A percentile compares a stretch with the other conserved stretches of the same genome.
phyloP scores from a whole-genome alignment of 306 rosid genomes.

The Cicer cuneatum region DNA sequence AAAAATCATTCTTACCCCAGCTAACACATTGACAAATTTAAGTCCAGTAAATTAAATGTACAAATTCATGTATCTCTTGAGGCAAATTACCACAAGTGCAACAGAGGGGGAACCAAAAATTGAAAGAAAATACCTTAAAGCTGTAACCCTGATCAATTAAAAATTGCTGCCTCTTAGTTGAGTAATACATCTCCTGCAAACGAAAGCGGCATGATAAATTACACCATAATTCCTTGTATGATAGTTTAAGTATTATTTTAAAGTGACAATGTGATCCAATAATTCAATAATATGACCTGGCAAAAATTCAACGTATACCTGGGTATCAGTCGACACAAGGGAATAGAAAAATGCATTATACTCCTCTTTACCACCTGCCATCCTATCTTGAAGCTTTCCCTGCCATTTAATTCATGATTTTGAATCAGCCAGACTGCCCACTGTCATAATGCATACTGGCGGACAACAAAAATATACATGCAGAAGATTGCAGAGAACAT shows the following conservation, averaged over 20 bases:
- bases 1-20: conserved; percentile 22
- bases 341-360: conserved; percentile 98
- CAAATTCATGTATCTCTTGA: conserved; percentile 10
- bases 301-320: conserved; percentile 56
- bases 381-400: conserved; percentile 95
- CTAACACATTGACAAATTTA: conserved; percentile 8
- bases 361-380: conserved; percentile 99
- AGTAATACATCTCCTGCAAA: conserved; percentile 96
- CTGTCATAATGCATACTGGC: conserved; percentile 29
- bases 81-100: conserved; percentile 37
- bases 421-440: conserved; percentile 36
- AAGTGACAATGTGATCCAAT: conserved; percentile 20
- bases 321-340: conserved; percentile 96
- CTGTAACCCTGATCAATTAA: conserved; percentile 99
- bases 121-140: conserved; percentile 71
- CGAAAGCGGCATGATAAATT: conserved; percentile 24
- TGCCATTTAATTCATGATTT: conserved; percentile 51
- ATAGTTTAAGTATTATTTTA: conserved; percentile 38
- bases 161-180: conserved; percentile 96
- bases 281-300: conserved; percentile 17
- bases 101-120: background rate
- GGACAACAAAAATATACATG: conserved; percentile 32
- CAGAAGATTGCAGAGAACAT: conserved; percentile 29
- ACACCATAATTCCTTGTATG: conserved; percentile 28
- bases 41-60: conserved; percentile 27